These are phyloP conservation scores for Scedosporium boydii DNA, from an alignment of 2,329 filamentous ascomycete species.

Conservation along the genomic window DNA sequence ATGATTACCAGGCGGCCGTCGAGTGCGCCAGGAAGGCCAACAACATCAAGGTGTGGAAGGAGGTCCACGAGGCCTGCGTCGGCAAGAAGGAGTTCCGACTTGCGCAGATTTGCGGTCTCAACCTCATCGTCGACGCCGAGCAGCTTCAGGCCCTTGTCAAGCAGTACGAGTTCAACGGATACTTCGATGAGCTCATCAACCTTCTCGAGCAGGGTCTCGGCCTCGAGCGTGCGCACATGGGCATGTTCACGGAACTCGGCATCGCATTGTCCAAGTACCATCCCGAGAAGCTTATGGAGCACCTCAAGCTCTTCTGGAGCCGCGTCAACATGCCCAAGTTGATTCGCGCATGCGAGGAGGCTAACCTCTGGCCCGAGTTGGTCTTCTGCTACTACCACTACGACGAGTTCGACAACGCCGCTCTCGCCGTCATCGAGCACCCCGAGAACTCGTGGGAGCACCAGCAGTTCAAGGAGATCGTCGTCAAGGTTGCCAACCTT, in stretches of 20 bases:
- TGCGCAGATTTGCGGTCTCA: slow-evolving; percentile 96
- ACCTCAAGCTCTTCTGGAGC: slow-evolving; percentile 97
- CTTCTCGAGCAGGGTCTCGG: slow-evolving; percentile 92
- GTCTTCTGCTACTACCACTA: slow-evolving; percentile 98
- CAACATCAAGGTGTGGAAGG: slow-evolving; percentile 98
- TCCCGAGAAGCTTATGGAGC: slow-evolving; percentile 94
- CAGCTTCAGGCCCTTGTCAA: slow-evolving; percentile 87
- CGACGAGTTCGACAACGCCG: slow-evolving; percentile 96
- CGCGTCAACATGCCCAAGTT: slow-evolving; percentile 97
- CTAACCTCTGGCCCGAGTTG: slow-evolving; percentile 92
- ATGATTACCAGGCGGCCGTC: slow-evolving; percentile 94
- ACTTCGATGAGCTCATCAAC: slow-evolving; percentile 95
- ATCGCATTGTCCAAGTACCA: slow-evolving; percentile 92
- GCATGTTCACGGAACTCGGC: slow-evolving; percentile 89
- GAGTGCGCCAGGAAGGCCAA: slow-evolving; percentile 98
- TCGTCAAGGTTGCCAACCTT: slow-evolving; percentile 94
- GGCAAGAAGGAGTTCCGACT: slow-evolving; percentile 98
- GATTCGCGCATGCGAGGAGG: slow-evolving; percentile 87
- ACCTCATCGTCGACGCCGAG: slow-evolving; percentile 94
- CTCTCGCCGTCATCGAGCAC: slow-evolving; percentile 94
- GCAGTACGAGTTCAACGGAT: slow-evolving; percentile 93
- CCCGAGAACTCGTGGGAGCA: slow-evolving; percentile 98
- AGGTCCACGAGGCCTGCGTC: slow-evolving; percentile 94
- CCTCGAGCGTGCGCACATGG: slow-evolving; percentile 88
- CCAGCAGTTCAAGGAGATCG: slow-evolving; percentile 98